Base-by-base conservation (phyloP, 805 yeast genomes). In the Kodamaea sagamina region DNA sequence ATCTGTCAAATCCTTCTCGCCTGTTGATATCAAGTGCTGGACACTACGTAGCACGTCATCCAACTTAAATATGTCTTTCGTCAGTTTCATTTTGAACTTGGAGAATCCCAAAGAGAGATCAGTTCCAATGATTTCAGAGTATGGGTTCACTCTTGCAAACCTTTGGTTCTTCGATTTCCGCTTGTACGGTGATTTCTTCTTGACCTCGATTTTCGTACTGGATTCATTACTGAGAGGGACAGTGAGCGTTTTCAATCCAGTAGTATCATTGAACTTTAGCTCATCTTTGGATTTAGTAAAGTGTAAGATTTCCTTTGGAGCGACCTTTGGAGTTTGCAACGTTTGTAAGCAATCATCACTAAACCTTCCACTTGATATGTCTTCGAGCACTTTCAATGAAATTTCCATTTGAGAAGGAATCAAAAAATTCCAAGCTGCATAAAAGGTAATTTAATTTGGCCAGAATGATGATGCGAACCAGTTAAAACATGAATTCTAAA, bases 61-160 rank as follows among this genome's bases (percentile, higher is more conserved):
- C 39, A 55, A 46, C 41, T 18, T 50, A 37, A 47, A 58, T 10
- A 58, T 41, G 6, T 43, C 46, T 10, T 41, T 32, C 7, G 37
- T 26, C 10, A 42, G 37, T 10, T 47, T 49, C 18, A 43, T 50
- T 7, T 12, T 27, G 26, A 44, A 54, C 13, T 43, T 25, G 11
- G 44, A 48, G 41, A 25, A 54, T 1, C 61, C 63, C 7, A 38
- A 32, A 5, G 54, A 35, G 16, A 59, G 41, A 43, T 54, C 54
- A 3, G 52, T 21, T 0, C 63, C 62, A 8, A 59, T 45, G 7
- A 54, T 26, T 4, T 36, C 39, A 3, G 45, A 43, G 10, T 50
- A 42, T 7, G 45, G 41, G n/a, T 29, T 42, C 6, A 31, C 37
- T 39, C 37, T 44, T 19, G 37, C 39, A 10, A n/a, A 17, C 12